Conservation (phyloP, 208 protist genomes). For the Strigomonas galati region DNA sequence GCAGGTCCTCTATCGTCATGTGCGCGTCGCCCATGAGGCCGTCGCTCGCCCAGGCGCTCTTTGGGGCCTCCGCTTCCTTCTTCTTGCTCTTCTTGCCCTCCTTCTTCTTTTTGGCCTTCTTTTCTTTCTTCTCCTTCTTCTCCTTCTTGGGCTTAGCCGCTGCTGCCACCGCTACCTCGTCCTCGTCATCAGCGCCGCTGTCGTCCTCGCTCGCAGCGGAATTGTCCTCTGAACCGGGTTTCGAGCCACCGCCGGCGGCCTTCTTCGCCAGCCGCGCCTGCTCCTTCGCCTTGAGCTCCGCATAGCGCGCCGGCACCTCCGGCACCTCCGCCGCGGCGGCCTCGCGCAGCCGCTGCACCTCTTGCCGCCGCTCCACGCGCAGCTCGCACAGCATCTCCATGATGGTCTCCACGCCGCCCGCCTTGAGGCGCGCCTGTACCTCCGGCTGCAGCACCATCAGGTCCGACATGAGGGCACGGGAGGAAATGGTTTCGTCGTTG, state of each 20-base stretch:
- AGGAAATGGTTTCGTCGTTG: conserved; percentile 73
- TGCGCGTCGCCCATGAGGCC: neutral
- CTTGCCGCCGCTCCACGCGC: conserved; percentile 60
- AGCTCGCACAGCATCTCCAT: conserved; percentile 90
- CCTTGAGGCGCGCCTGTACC: conserved; percentile 58
- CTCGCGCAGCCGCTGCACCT: conserved; percentile 44
- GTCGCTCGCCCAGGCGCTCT: neutral
- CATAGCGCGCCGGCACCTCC: conserved; percentile 42
- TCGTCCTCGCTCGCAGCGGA: conserved; percentile 8
- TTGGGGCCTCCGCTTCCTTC: neutral
- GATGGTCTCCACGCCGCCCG: conserved; percentile 78
- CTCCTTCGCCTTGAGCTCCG: conserved; percentile 17
- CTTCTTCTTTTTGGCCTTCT: conserved; percentile 18
- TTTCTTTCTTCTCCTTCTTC: conserved; percentile 18
- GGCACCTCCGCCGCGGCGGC: conserved; percentile 36
- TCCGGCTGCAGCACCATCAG: conserved; percentile 64
- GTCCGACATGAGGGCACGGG: conserved; percentile 84
- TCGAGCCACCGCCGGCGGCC: neutral
- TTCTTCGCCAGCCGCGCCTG: conserved; percentile 28
- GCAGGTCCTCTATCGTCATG: conserved; percentile 50
- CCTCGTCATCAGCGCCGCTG: neutral
- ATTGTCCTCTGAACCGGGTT: no score
- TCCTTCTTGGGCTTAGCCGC: neutral
- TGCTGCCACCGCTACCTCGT: neutral
- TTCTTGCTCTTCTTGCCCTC: conserved; percentile 2